Evolutionary conservation across 495 filamentous ascomycete genomes (phyloP).

Genomic region (Trichoderma erinaceum): DNA sequence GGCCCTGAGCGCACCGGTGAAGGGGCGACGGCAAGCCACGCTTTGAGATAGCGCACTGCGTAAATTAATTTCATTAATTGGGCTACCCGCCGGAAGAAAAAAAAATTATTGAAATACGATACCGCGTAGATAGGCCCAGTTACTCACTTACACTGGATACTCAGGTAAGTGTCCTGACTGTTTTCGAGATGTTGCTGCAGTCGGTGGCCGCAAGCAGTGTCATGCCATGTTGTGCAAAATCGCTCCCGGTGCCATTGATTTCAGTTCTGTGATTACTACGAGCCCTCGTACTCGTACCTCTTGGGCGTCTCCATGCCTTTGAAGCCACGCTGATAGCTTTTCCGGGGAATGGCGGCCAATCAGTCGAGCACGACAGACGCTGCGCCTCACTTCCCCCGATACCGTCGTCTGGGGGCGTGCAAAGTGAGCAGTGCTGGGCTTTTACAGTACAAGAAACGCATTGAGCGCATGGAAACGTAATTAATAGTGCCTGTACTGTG

Average conservation of each 20-base stretch:
- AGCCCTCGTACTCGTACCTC: not conserved
- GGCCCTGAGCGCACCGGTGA: not conserved
- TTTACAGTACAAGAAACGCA: not conserved
- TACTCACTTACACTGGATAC: not conserved
- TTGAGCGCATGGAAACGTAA: not conserved
- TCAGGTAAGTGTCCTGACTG: not conserved
- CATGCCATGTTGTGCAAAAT: conserved; percentile 1
- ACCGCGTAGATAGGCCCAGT: not conserved
- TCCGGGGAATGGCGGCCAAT: conserved; percentile 13
- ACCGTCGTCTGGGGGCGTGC: not conserved
- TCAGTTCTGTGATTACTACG: not conserved
- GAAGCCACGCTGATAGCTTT: conserved; percentile 2
- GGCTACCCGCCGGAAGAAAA: not conserved
- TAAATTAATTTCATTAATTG: not conserved
- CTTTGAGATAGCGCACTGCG: not conserved
- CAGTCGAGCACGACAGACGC: conserved; percentile 12
- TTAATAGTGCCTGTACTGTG: no score
- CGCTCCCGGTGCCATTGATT: not conserved
- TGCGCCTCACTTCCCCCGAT: conserved; percentile 8
- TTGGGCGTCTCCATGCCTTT: not conserved
- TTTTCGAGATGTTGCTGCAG: not conserved
- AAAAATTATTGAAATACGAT: not conserved
- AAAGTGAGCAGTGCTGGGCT: not conserved
- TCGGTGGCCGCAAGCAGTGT: not conserved
- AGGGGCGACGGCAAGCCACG: not conserved